phyloP scores from a whole-genome alignment of 2,329 filamentous ascomycete species.

The Fusarium anguioides region DNA sequence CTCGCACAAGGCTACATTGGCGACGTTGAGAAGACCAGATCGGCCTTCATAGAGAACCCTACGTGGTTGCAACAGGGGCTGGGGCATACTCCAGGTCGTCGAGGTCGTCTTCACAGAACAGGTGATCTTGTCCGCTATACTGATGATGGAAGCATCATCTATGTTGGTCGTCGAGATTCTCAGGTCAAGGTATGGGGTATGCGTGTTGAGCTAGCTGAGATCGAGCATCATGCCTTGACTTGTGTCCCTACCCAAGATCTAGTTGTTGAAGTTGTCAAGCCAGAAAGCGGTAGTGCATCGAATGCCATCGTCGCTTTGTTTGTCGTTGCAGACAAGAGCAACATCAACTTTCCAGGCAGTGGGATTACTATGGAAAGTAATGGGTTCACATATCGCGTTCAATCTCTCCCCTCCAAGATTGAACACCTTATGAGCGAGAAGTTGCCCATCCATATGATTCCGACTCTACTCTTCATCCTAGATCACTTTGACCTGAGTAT shows the following conservation, averaged over 20 bases:
- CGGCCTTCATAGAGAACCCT: slow-evolving; percentile 1
- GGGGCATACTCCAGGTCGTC: not conserved
- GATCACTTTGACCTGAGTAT: not conserved
- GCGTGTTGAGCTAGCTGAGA: slow-evolving; percentile 56
- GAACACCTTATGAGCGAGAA: not conserved
- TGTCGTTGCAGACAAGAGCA: not conserved
- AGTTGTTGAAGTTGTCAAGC: slow-evolving; percentile 1
- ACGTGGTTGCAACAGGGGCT: not conserved
- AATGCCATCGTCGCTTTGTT: not conserved
- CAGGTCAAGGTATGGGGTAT: slow-evolving; percentile 69
- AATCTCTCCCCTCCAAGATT: not conserved
- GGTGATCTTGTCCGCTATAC: slow-evolving; percentile 42
- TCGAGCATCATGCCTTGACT: not conserved
- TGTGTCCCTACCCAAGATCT: not conserved
- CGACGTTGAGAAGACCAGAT: slow-evolving; percentile 6
- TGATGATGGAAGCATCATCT: slow-evolving; percentile 50
- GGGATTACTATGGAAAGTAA: not conserved
- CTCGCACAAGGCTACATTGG: slow-evolving; percentile 58
- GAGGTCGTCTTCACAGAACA: slow-evolving; percentile 5
- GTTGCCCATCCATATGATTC: not conserved
- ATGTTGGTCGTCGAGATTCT: slow-evolving; percentile 61
- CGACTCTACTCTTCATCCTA: not conserved
- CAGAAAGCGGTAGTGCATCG: not conserved
- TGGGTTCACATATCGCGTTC: not conserved
- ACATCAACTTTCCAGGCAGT: not conserved